These are phyloP conservation scores for Pichia sp. DNA, from an alignment of 1,139 yeast species.

Conservation along the genomic window DNA sequence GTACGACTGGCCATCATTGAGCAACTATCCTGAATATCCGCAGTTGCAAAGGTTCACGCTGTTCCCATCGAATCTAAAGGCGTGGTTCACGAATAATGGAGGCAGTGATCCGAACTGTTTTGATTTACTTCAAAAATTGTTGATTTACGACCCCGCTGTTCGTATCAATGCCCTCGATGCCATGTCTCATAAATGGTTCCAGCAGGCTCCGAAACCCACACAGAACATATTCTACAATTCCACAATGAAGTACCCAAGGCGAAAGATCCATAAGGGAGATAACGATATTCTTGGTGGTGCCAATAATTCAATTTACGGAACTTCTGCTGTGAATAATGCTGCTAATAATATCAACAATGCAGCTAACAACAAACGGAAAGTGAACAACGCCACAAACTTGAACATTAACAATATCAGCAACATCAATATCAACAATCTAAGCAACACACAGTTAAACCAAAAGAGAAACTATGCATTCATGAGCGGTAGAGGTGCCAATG, in stretches of 20 bases:
- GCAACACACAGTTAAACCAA: constrained; percentile 6
- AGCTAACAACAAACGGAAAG: constrained; percentile 7
- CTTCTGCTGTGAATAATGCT: neutral
- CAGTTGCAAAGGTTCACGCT: constrained; percentile 63
- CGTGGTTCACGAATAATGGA: constrained; percentile 86
- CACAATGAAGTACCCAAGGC: constrained; percentile 61
- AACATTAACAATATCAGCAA: constrained; percentile 9
- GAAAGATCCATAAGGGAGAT: constrained; percentile 78
- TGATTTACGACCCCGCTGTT: constrained; percentile 82
- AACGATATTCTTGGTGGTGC: constrained; percentile 49
- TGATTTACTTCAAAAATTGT: constrained; percentile 57
- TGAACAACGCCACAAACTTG: constrained; percentile 15
- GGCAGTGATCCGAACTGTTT: constrained; percentile 69
- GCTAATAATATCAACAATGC: constrained; percentile 5
- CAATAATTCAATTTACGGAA: constrained; percentile 21
- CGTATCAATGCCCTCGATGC: constrained; percentile 78
- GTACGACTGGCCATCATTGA: constrained; percentile 73
- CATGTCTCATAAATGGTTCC: constrained; percentile 75
- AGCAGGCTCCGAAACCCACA: constrained; percentile 58
- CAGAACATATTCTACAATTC: constrained; percentile 71
- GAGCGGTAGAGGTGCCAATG: constrained; percentile 5
- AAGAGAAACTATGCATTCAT: constrained; percentile 19
- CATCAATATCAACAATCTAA: constrained; percentile 3
- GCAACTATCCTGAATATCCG: constrained; percentile 80
- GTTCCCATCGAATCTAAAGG: constrained; percentile 65